phyloP scores from a whole-genome alignment of 805 yeast genomes.

The Wickerhamomyces kurtzmanii region DNA sequence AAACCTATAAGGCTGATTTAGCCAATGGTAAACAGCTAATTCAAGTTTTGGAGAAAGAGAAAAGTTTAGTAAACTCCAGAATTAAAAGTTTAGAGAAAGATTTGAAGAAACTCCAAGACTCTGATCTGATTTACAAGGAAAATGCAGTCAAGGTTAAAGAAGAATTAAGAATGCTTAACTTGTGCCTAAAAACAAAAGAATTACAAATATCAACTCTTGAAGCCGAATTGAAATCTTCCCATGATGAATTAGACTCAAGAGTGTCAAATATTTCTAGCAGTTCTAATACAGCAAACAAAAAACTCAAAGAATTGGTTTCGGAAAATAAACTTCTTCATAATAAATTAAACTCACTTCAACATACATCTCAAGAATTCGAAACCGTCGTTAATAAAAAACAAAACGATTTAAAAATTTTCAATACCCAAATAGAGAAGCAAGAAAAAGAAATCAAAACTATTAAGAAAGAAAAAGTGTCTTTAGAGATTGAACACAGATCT shows the following conservation, averaged over 20 bases:
- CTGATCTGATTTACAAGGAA: constrained; percentile 7
- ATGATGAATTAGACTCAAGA: constrained; percentile 23
- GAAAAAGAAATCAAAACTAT: constrained; percentile 16
- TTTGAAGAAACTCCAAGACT: constrained; percentile 6
- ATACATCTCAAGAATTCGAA: constrained; percentile 24
- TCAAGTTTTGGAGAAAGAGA: constrained; percentile 13
- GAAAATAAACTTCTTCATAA: constrained; percentile 35
- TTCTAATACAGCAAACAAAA: constrained; percentile 23
- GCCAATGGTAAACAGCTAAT: constrained; percentile 13
- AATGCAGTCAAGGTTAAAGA: constrained; percentile 10
- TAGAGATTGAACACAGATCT: constrained; percentile 17
- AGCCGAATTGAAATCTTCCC: constrained; percentile 18
- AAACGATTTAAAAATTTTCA: constrained; percentile 20
- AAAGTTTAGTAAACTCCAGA: constrained; percentile 7
- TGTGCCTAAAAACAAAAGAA: constrained; percentile 22
- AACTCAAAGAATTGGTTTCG: constrained; percentile 25
- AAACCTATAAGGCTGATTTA: constrained; percentile 15
- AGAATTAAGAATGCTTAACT: constrained; percentile 21
- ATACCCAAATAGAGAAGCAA: constrained; percentile 15
- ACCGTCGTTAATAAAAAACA: constrained; percentile 25
- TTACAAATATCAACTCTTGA: constrained; percentile 20
- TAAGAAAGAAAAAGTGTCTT: constrained; percentile 20
- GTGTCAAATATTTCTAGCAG: constrained; percentile 21
- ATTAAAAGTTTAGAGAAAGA: constrained; percentile 12
- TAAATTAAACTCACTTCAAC: constrained; percentile 26